These are phyloP conservation scores for Auriscalpium microsporum DNA, from an alignment of 768 basidiomycete species.

Conservation along the genomic window DNA sequence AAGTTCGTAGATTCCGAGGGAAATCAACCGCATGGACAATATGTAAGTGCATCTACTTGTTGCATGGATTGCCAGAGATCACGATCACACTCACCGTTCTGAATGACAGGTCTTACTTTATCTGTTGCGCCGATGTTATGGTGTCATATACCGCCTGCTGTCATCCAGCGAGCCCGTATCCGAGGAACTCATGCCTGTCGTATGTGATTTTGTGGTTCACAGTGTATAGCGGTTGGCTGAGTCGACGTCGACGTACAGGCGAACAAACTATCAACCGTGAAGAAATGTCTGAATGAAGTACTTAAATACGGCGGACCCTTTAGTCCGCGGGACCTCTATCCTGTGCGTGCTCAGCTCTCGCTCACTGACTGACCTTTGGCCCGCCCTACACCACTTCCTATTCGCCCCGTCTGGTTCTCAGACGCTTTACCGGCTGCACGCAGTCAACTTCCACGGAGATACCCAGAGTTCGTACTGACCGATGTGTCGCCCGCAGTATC, in stretches of 20 bases:
- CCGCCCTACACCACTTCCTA: background rate
- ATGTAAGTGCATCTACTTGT: slow-evolving; percentile 44
- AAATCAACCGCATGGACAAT: slow-evolving; percentile 88
- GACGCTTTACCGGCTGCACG: background rate
- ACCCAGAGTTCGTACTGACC: background rate
- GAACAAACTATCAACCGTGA: slow-evolving; percentile 93
- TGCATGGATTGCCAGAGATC: too few relatives aligned
- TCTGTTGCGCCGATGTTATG: slow-evolving; percentile 89
- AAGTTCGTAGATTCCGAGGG: slow-evolving; percentile 96
- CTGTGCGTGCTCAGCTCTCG: slow-evolving; percentile 42
- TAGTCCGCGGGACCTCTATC: slow-evolving; percentile 86
- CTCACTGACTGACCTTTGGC: background rate
- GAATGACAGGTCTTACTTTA: slow-evolving; percentile 77
- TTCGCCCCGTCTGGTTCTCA: background rate
- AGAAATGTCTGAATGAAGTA: slow-evolving; percentile 95
- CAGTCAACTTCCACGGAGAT: background rate
- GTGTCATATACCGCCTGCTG: slow-evolving; percentile 86
- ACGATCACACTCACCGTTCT: background rate
- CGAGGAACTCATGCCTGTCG: slow-evolving; percentile 95
- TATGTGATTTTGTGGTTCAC: slow-evolving; percentile 27
- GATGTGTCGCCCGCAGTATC: slow-evolving; percentile 52
- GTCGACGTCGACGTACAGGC: slow-evolving; percentile 55
- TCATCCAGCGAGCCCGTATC: slow-evolving; percentile 96
- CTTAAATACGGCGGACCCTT: slow-evolving; percentile 93
- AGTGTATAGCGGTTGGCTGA: background rate